Conservation (phyloP, 371 early-diverging fungal species). For the Mucor mucedo region DNA sequence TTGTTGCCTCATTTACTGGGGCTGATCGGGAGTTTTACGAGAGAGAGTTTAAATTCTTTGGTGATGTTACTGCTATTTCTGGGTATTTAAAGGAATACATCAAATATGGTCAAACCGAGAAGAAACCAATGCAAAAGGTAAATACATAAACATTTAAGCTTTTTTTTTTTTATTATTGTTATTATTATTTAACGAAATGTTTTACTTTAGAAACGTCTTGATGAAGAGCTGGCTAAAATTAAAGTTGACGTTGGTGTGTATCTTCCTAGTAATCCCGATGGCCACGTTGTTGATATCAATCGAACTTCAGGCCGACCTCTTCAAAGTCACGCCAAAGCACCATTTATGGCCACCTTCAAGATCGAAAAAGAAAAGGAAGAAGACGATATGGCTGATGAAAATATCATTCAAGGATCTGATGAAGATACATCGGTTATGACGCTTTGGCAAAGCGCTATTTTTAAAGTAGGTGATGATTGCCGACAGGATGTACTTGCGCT, state of each 20-base stretch:
- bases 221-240: slow-evolving; percentile 95
- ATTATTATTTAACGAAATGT: not conserved
- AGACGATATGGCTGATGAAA: slow-evolving; percentile 49
- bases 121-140: slow-evolving; percentile 79
- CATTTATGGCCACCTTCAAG: slow-evolving; percentile 99
- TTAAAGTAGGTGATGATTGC: slow-evolving; percentile 99
- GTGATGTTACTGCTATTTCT: slow-evolving; percentile 94
- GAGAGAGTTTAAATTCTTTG: slow-evolving; percentile 95
- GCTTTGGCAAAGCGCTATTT: slow-evolving; percentile 88
- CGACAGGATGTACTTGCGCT: slow-evolving; percentile 98
- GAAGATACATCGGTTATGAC: slow-evolving; percentile 27
- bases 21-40: slow-evolving; percentile 90
- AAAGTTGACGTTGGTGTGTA: slow-evolving; percentile 97
- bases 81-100: slow-evolving; percentile 96
- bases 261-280: slow-evolving; percentile 97
- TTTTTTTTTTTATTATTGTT: too few species aligned
- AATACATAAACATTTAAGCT: not conserved
- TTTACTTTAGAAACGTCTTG: slow-evolving; percentile 64
- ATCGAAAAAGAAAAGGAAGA: slow-evolving; percentile 68
- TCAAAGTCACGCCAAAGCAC: slow-evolving; percentile 99
- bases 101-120: slow-evolving; percentile 93
- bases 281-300: slow-evolving; percentile 94
- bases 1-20: slow-evolving; percentile 82
- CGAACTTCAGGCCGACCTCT: slow-evolving; percentile 94
- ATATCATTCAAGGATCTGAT: slow-evolving; percentile 25